These are phyloP conservation scores for Hysterangium stoloniferum DNA, from an alignment of 768 basidiomycete genomes.

Conservation along the genomic window DNA sequence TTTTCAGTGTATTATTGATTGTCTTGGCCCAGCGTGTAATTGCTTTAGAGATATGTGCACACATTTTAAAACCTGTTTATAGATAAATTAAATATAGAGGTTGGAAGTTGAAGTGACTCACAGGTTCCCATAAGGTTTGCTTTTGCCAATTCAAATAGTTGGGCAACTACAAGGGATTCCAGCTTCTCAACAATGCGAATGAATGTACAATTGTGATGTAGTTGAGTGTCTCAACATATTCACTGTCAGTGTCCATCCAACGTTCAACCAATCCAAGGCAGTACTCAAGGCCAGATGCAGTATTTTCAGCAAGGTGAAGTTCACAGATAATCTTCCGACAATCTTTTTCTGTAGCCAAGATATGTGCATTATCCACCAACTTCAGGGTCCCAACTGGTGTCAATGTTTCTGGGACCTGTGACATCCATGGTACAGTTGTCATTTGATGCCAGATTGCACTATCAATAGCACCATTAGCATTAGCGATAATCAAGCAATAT, in stretches of 20 bases:
- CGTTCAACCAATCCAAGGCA: constrained; percentile 11
- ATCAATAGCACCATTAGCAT: no score
- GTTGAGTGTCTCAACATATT: constrained; percentile 10
- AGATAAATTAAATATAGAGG: not conserved
- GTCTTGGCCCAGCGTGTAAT: constrained; percentile 23
- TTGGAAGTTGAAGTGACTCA: constrained; percentile 6
- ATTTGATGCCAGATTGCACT: not conserved
- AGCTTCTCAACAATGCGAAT: constrained; percentile 21
- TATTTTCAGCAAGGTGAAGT: not conserved
- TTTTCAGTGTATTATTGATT: constrained; percentile 24
- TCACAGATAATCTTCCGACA: not conserved
- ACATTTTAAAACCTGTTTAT: constrained; percentile 28
- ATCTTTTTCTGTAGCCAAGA: not conserved
- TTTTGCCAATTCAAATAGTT: constrained; percentile 25
- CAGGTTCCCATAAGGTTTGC: constrained; percentile 19
- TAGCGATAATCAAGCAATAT: not conserved
- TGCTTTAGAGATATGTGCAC: constrained; percentile 27
- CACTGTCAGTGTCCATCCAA: constrained; percentile 12
- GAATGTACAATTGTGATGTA: constrained; percentile 16
- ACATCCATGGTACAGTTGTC: not conserved
- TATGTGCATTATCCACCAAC: not conserved
- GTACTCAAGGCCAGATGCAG: constrained; percentile 7
- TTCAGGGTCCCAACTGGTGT: not conserved
- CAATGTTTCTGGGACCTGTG: not conserved
- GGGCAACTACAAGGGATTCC: constrained; percentile 23